Percentiles rank a stretch among this genome's conserved stretches.
Evolutionary conservation across 1,284 basidiomycete species (phyloP).

Genomic region (Afroboletus lepidellus): DNA sequence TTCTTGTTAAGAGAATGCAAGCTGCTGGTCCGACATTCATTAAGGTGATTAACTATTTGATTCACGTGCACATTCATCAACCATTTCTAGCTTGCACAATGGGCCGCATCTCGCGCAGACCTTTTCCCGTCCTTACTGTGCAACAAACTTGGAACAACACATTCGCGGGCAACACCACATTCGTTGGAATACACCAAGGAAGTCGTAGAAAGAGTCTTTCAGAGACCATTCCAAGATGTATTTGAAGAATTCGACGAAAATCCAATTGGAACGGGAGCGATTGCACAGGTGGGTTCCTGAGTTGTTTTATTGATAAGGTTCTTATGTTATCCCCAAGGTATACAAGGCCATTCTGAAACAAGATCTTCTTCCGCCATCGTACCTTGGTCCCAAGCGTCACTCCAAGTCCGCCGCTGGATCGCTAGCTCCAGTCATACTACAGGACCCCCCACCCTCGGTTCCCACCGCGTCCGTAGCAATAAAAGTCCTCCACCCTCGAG

Average conservation of each 20-base stretch:
- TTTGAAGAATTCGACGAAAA: slow-evolving; percentile 87
- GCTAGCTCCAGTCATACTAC: slow-evolving; percentile 53
- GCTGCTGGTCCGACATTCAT: slow-evolving; percentile 95
- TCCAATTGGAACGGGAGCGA: slow-evolving; percentile 97
- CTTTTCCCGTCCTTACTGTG: slow-evolving; percentile 94
- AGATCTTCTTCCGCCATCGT: slow-evolving; percentile 82
- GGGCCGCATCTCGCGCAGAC: slow-evolving; percentile 95
- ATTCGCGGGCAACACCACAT: slow-evolving; percentile 89
- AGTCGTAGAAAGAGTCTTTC: slow-evolving; percentile 86
- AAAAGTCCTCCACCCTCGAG: slow-evolving; percentile 92
- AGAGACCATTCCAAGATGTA: slow-evolving; percentile 79
- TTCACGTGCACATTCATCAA: slow-evolving; percentile 10
- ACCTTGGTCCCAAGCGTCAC: slow-evolving; percentile 64
- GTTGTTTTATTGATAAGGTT: background rate
- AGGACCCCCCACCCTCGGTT: slow-evolving; percentile 62
- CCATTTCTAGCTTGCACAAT: slow-evolving; percentile 81
- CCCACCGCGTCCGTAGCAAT: slow-evolving; percentile 89
- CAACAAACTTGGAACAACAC: slow-evolving; percentile 80
- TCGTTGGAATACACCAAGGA: slow-evolving; percentile 77
- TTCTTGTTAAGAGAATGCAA: slow-evolving; percentile 90
- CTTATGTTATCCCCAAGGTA: slow-evolving; percentile 47
- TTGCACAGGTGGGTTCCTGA: slow-evolving; percentile 76
- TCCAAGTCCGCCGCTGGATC: slow-evolving; percentile 46
- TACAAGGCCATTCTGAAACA: slow-evolving; percentile 85
- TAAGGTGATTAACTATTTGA: slow-evolving; percentile 59